Evolutionary conservation across 2,329 filamentous ascomycete genomes (phyloP).

Genomic region (Colletotrichum cereale): DNA sequence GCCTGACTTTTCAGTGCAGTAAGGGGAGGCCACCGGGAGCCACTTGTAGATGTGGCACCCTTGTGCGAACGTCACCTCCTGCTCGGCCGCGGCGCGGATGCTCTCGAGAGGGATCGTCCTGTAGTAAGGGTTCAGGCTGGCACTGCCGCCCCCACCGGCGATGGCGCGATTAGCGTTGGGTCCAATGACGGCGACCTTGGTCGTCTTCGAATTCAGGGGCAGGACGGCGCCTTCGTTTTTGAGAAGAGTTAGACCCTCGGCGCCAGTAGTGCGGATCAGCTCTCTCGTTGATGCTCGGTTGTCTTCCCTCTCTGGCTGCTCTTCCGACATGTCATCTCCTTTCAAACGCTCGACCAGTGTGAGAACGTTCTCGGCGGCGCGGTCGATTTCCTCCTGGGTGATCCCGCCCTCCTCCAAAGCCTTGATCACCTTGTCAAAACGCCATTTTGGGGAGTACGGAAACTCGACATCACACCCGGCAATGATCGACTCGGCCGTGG

Average conservation of each 20-base stretch:
- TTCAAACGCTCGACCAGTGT: constrained; percentile 72
- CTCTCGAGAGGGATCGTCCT: constrained; percentile 74
- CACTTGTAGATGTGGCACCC: constrained; percentile 75
- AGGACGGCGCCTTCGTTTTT: constrained; percentile 73
- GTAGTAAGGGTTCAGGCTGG: constrained; percentile 77
- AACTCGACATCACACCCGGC: constrained; percentile 71
- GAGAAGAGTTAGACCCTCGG: constrained; percentile 72
- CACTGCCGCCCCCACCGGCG: constrained; percentile 76
- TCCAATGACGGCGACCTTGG: constrained; percentile 74
- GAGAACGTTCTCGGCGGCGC: constrained; percentile 70
- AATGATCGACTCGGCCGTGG: constrained; percentile 65
- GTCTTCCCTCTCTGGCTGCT: constrained; percentile 69
- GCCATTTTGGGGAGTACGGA: constrained; percentile 67
- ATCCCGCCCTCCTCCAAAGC: constrained; percentile 64
- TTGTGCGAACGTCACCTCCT: constrained; percentile 70
- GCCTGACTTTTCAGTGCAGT: constrained; percentile 68
- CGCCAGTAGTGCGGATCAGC: constrained; percentile 71
- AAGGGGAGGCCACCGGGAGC: constrained; percentile 72
- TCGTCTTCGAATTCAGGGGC: constrained; percentile 66
- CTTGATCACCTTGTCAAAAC: constrained; percentile 67
- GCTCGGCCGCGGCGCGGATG: constrained; percentile 65
- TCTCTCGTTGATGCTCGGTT: constrained; percentile 68
- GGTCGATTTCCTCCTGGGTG: constrained; percentile 63
- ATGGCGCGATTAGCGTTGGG: constrained; percentile 77
- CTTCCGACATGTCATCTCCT: constrained; percentile 68